phyloP scores from a whole-genome alignment of 331 rosid genomes.

The Acacia pycnantha region DNA sequence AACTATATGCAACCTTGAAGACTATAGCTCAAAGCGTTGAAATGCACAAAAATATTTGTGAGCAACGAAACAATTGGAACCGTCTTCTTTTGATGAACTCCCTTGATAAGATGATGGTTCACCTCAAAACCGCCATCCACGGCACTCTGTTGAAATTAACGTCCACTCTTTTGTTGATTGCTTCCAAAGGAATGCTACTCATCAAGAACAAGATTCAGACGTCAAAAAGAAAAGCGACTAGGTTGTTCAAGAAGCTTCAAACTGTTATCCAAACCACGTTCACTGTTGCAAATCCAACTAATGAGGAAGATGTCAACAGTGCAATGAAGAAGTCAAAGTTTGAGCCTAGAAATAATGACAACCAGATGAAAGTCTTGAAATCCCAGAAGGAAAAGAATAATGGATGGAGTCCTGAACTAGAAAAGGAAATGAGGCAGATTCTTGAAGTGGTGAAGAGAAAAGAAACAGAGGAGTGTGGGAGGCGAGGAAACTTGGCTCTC shows the following conservation, averaged over 20 bases:
- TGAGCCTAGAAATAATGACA: conserved; percentile 34
- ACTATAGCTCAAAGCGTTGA: too few species aligned
- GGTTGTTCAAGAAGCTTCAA: too few species aligned
- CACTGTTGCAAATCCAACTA: too few species aligned
- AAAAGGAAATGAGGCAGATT: conserved; percentile 53
- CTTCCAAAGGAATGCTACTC: not conserved
- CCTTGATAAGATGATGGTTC: not conserved
- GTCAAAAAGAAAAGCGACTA: not conserved
- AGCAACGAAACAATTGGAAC: too few species aligned
- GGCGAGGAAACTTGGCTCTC: conserved; percentile 47
- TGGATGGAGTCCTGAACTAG: conserved; percentile 59
- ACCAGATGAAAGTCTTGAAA: not conserved
- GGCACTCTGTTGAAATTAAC: too few species aligned
- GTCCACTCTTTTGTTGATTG: not conserved
- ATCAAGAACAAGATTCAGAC: not conserved
- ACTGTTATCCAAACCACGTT: too few species aligned
- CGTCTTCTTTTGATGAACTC: too few species aligned
- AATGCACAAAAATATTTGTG: too few species aligned
- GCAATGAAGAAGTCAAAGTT: not conserved
- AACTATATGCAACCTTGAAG: too few species aligned
- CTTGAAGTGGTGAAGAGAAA: conserved; percentile 43
- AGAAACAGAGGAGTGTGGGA: conserved; percentile 59
- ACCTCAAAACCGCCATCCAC: not conserved
- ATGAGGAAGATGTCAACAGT: too few species aligned
- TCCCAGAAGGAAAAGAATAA: conserved; percentile 15